These are phyloP conservation scores for Globisporangium canariense DNA, from an alignment of 352 stramenopile species.

Conservation along the genomic window DNA sequence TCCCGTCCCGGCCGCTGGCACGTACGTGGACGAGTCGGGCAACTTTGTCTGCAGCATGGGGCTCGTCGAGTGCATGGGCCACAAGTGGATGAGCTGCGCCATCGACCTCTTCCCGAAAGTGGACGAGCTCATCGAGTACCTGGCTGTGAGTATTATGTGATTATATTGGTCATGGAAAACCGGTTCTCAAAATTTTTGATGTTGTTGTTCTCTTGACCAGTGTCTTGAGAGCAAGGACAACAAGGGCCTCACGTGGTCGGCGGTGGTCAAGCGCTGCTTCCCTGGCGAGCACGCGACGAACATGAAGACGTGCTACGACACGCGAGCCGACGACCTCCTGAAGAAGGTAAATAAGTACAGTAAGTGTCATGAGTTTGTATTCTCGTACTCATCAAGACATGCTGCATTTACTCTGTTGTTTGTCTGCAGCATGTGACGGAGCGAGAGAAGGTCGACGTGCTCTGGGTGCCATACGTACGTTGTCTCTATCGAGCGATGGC, in stretches of 20 bases:
- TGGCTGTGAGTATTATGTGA: constrained; percentile 39
- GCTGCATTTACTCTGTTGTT: background rate
- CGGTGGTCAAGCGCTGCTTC: constrained; percentile 66
- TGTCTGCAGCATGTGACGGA: constrained; percentile 45
- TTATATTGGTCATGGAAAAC: background rate
- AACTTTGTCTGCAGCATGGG: constrained; percentile 71
- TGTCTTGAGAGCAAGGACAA: constrained; percentile 80
- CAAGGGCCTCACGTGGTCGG: constrained; percentile 65
- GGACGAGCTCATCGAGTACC: constrained; percentile 50
- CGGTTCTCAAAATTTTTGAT: constrained; percentile 8
- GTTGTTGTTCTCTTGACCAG: constrained; percentile 14
- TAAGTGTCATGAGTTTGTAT: too few relatives aligned
- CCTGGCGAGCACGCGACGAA: constrained; percentile 33
- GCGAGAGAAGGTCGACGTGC: constrained; percentile 42
- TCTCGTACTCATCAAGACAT: background rate
- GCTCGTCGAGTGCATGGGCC: constrained; percentile 66
- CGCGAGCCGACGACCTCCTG: constrained; percentile 50
- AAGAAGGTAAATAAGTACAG: constrained; percentile 30
- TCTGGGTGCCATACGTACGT: constrained; percentile 74
- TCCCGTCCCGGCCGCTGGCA: constrained; percentile 72
- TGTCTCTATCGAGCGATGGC: background rate
- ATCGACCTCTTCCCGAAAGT: constrained; percentile 66
- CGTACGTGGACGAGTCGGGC: constrained; percentile 42
- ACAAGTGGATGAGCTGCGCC: constrained; percentile 78
- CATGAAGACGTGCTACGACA: constrained; percentile 68